Evolutionary conservation across 2,329 filamentous ascomycete genomes (phyloP).

Genomic region (Hypoxylon sp.): DNA sequence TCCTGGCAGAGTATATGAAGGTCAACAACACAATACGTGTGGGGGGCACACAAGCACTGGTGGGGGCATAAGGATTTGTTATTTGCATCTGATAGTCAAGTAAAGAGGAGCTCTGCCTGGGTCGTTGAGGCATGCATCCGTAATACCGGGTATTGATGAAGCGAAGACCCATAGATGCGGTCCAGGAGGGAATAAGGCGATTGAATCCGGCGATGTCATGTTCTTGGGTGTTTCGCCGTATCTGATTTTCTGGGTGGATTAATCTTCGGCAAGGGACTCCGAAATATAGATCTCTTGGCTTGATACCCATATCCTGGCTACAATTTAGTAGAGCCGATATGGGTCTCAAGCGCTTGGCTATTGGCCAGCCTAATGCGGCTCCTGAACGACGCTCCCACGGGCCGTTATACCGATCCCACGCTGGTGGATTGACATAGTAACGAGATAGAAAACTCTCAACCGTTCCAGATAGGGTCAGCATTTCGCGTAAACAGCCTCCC

Average conservation of each 20-base stretch:
- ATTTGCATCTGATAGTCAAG: constrained; percentile 28
- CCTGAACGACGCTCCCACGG: constrained; percentile 48
- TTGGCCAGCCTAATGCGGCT: constrained; percentile 41
- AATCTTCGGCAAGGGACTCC: constrained; percentile 45
- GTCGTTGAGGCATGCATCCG: constrained; percentile 30
- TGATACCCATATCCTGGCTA: constrained; percentile 34
- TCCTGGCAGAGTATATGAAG: constrained; percentile 28
- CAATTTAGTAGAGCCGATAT: constrained; percentile 38
- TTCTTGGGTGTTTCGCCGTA: constrained; percentile 28
- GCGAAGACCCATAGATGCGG: constrained; percentile 26
- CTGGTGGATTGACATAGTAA: constrained; percentile 28
- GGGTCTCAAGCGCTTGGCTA: constrained; percentile 26
- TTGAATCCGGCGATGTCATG: constrained; percentile 41
- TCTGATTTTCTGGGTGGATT: constrained; percentile 31
- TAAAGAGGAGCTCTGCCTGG: constrained; percentile 28
- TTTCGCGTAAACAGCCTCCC: constrained; percentile 29
- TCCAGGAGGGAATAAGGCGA: constrained; percentile 36
- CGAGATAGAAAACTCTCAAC: constrained; percentile 31
- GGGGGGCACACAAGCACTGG: constrained; percentile 25
- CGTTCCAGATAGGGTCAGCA: constrained; percentile 41
- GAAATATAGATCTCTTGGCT: constrained; percentile 44
- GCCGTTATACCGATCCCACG: constrained; percentile 48
- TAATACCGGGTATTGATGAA: constrained; percentile 25
- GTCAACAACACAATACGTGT: constrained; percentile 19
- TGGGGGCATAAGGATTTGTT: constrained; percentile 29